A percentile compares a stretch with the other conserved stretches of the same genome.
Evolutionary conservation across 352 stramenopile genomes (phyloP).

Genomic region (Globisporangium sylvaticum): DNA sequence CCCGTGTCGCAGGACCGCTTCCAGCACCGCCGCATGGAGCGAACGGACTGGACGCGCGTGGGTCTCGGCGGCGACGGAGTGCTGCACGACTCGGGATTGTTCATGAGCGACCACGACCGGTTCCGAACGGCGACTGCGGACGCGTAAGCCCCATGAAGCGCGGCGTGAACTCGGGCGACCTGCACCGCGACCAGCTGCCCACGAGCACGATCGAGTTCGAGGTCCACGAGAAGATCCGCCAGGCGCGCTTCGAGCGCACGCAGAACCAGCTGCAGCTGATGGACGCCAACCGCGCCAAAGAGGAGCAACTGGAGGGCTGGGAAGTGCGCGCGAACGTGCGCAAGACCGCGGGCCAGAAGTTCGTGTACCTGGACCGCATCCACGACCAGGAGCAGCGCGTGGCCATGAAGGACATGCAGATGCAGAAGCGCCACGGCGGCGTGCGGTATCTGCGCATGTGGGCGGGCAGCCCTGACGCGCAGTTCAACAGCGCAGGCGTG

Average conservation of each 20-base stretch:
- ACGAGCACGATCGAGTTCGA: constrained; percentile 33
- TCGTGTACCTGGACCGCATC: constrained; percentile 55
- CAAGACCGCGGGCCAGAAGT: constrained; percentile 42
- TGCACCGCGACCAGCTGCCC: constrained; percentile 31
- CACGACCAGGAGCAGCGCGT: constrained; percentile 57
- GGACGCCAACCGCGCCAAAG: constrained; percentile 23
- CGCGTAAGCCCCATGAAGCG: constrained; percentile 53
- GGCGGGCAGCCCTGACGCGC: constrained; percentile 70
- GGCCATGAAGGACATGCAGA: constrained; percentile 45
- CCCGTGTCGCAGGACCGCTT: constrained; percentile 51
- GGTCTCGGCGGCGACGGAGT: constrained; percentile 64
- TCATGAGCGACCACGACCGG: constrained; percentile 33
- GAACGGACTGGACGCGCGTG: constrained; percentile 78
- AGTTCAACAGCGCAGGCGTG: constrained; percentile 40
- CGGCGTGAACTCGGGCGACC: constrained; percentile 31
- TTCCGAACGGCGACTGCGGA: constrained; percentile 53
- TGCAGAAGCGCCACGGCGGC: constrained; percentile 65
- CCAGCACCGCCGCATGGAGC: constrained; percentile 43
- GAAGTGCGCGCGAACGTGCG: constrained; percentile 46
- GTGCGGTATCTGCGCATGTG: constrained; percentile 74
- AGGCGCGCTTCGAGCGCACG: constrained; percentile 41
- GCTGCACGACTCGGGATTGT: constrained; percentile 38
- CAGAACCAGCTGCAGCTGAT: constrained; percentile 34
- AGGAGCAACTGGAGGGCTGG: constrained; percentile 48
- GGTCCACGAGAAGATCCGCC: constrained; percentile 25